These are phyloP conservation scores for Scutellaria minor DNA, from an alignment of 257 asterid species.

Conservation along the genomic window DNA sequence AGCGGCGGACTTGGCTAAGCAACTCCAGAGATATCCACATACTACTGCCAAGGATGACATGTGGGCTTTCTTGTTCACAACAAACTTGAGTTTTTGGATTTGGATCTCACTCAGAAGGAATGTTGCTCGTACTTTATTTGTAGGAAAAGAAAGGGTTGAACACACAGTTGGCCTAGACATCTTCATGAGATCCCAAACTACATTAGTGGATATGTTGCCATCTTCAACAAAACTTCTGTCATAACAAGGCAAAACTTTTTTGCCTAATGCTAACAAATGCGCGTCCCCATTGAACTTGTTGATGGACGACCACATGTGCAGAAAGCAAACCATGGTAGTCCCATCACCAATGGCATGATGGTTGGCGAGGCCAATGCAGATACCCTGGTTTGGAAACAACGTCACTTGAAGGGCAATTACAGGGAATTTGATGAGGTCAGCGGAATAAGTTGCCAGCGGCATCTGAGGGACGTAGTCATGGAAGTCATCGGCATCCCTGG, in stretches of 20 bases:
- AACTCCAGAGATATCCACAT: constrained; percentile 11
- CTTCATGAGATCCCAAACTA: background rate
- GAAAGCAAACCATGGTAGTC: background rate
- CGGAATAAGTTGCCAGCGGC: background rate
- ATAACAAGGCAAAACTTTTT: background rate
- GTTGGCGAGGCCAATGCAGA: background rate
- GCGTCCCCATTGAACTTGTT: constrained; percentile 1
- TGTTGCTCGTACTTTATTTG: background rate
- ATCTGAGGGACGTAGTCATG: background rate
- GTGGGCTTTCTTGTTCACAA: background rate
- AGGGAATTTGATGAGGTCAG: background rate
- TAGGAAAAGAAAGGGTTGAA: background rate
- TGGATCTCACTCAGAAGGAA: background rate
- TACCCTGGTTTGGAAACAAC: constrained; percentile 16
- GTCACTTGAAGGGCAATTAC: constrained; percentile 17
- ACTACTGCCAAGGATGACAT: background rate
- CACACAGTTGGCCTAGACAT: background rate
- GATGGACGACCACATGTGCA: constrained; percentile 21
- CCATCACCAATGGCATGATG: constrained; percentile 22
- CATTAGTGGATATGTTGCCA: background rate
- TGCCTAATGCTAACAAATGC: background rate
- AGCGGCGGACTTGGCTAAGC: constrained; percentile 1
- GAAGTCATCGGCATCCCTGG: constrained; percentile 3
- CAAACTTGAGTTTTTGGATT: background rate
- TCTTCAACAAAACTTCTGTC: background rate